Percentiles rank a stretch among this genome's conserved stretches.
Evolutionary conservation across 2,329 filamentous ascomycete genomes (phyloP).

Genomic region (Fusarium begoniae): DNA sequence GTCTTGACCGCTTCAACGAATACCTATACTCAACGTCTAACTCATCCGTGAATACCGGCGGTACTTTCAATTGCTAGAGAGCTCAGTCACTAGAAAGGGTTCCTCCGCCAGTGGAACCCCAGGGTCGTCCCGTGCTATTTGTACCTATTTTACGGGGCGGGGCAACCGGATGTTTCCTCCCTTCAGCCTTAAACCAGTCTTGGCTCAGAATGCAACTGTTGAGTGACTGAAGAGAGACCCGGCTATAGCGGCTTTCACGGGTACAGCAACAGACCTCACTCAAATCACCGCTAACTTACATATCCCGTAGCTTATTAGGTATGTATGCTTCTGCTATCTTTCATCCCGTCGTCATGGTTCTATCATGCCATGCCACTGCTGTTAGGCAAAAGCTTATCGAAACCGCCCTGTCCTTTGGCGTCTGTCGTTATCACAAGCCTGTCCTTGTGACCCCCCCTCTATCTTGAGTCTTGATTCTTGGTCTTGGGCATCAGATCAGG

Average conservation of each 20-base stretch:
- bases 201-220: background rate
- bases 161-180: background rate
- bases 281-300: background rate
- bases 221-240: background rate
- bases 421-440: constrained; percentile 10
- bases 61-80: background rate
- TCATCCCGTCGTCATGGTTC: constrained; percentile 9
- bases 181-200: constrained; percentile 1
- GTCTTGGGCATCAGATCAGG: constrained; percentile 6
- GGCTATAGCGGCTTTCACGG: constrained; percentile 1
- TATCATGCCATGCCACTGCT: background rate
- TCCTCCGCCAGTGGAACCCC: background rate
- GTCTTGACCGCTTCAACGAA: background rate
- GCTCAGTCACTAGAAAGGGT: background rate
- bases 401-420: background rate
- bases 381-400: constrained; percentile 27
- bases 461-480: background rate
- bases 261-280: background rate
- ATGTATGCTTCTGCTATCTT: background rate
- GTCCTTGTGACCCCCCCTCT: constrained; percentile 6
- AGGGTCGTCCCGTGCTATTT: background rate
- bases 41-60: background rate
- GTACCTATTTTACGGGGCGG: background rate
- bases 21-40: background rate
- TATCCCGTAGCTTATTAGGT: background rate